Conservation (phyloP, 78 protist species). For the Tieghemostelium lacteum region DNA sequence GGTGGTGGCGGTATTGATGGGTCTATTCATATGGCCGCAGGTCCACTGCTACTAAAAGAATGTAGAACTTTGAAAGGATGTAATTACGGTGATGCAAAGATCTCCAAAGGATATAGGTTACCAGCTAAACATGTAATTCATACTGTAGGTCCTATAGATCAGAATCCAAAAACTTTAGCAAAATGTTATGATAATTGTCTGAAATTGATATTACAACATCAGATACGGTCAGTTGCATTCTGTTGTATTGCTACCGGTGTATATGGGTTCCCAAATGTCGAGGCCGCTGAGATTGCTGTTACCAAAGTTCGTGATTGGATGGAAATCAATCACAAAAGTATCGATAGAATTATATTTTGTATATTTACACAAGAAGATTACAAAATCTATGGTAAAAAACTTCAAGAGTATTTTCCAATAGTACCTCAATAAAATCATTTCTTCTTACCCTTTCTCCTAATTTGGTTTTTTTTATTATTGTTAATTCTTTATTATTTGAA, state of each 20-base stretch:
- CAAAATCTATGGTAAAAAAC: slow-evolving; percentile 35
- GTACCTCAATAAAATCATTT: too few relatives aligned
- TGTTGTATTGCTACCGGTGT: slow-evolving; percentile 90
- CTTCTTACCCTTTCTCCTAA: too few relatives aligned
- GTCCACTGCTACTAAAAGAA: slow-evolving; percentile 59
- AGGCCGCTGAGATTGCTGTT: slow-evolving; percentile 80
- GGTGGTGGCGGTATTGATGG: slow-evolving; percentile 89
- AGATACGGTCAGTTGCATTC: slow-evolving; percentile 66
- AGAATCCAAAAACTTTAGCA: slow-evolving; percentile 20
- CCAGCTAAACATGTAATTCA: slow-evolving; percentile 85
- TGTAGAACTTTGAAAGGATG: slow-evolving; percentile 73
- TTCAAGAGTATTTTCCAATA: slow-evolving; percentile 64
- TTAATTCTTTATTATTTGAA: too few relatives aligned
- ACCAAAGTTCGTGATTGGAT: slow-evolving; percentile 63
- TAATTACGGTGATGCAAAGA: slow-evolving; percentile 63
- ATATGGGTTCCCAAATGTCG: slow-evolving; percentile 81
- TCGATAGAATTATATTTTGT: slow-evolving; percentile 79
- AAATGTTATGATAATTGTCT: slow-evolving; percentile 74
- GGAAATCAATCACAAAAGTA: not conserved
- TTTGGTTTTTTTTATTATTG: too few relatives aligned
- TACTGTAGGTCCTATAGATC: slow-evolving; percentile 90
- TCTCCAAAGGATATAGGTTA: slow-evolving; percentile 82
- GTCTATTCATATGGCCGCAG: slow-evolving; percentile 87
- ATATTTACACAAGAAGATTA: slow-evolving; percentile 56
- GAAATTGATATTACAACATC: slow-evolving; percentile 9